phyloP scores from a whole-genome alignment of 2,329 filamentous ascomycete genomes.

The Bipolaris sorokiniana region DNA sequence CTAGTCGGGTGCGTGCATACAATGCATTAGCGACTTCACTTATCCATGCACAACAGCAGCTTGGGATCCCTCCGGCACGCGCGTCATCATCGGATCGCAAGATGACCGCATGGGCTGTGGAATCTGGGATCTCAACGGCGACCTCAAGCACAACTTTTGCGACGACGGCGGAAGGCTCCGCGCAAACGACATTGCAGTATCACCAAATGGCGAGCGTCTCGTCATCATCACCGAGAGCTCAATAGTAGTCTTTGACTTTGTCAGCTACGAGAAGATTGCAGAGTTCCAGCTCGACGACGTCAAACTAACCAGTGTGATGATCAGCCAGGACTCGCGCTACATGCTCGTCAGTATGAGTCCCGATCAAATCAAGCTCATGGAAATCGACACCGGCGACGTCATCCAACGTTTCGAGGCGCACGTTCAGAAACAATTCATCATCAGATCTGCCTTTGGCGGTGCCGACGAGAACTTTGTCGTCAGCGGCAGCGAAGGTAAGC shows the following conservation, averaged over 20 bases:
- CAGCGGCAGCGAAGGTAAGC: constrained; percentile 85
- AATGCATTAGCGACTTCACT: constrained; percentile 70
- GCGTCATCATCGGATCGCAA: constrained; percentile 72
- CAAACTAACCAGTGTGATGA: constrained; percentile 77
- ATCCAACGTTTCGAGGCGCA: constrained; percentile 78
- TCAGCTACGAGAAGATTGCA: constrained; percentile 75
- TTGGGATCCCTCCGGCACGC: constrained; percentile 81
- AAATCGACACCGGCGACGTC: constrained; percentile 74
- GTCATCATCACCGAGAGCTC: constrained; percentile 75
- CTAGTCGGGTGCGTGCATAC: constrained; percentile 58
- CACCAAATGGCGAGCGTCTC: constrained; percentile 77
- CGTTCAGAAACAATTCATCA: constrained; percentile 75
- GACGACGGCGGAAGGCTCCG: constrained; percentile 66
- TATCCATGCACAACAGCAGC: constrained; percentile 87
- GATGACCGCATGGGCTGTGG: constrained; percentile 46
- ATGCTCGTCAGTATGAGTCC: constrained; percentile 83
- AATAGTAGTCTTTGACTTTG: constrained; percentile 82
- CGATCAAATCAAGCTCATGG: constrained; percentile 77
- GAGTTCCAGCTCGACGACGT: constrained; percentile 72
- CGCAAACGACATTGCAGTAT: constrained; percentile 84
- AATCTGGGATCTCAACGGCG: constrained; percentile 68
- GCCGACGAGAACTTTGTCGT: constrained; percentile 91
- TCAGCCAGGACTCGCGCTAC: constrained; percentile 80
- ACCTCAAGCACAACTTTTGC: constrained; percentile 65
- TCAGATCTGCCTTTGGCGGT: constrained; percentile 84